Evolutionary conservation across 257 asterid species (phyloP), one percentile per base, ranked within the genome.

Genomic region (Nicotiana sylvestris): DNA sequence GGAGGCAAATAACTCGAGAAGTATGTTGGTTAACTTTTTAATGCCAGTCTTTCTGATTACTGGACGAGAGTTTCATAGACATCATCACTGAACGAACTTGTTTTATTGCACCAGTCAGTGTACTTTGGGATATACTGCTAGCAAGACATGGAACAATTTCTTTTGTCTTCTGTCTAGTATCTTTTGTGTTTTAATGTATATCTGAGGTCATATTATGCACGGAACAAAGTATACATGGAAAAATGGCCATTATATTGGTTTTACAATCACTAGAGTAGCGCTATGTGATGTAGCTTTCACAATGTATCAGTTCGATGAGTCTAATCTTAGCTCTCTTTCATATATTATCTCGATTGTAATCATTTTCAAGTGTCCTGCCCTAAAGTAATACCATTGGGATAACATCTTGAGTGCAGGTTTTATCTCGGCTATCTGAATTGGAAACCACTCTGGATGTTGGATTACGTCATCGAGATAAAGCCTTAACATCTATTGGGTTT

Each of bases 401-500:
- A 72, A 69, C 87, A 78, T 85, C 78, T 79, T 83, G 51, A 85
- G 83, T 83, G 29, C 92, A 96, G 98, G 98, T 96, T 82, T 83
- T 91, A 74, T 92, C 96, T 82, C 97, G 93, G 88, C 87, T 93
- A 66, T 92, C 96, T 88, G 99, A 96, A 87, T 87, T 96, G 83
- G 98, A 91, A 82, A 89, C 95, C 79, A 96, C 99, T 68, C 89
- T 96, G 85, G 97, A 93, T 87, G 98, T 98, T 88, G 97, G 99
- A 84, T 85, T 90, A 66, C 89, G 89, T 66, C 99, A 96, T 84
- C 94, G 97, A 77, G 90, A 94, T 87, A 85, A 88, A 89, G 95
- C 95, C 85, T 92, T 96, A 61, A 85, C 91, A 33, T 90, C 97
- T 82, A 90, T 96, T 87, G 97, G 96, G 30, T 88, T 90, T 89